A percentile compares a stretch with the other conserved stretches of the same genome.
Evolutionary conservation across 306 rosid species (phyloP).

Genomic region (Benincasa hispida): DNA sequence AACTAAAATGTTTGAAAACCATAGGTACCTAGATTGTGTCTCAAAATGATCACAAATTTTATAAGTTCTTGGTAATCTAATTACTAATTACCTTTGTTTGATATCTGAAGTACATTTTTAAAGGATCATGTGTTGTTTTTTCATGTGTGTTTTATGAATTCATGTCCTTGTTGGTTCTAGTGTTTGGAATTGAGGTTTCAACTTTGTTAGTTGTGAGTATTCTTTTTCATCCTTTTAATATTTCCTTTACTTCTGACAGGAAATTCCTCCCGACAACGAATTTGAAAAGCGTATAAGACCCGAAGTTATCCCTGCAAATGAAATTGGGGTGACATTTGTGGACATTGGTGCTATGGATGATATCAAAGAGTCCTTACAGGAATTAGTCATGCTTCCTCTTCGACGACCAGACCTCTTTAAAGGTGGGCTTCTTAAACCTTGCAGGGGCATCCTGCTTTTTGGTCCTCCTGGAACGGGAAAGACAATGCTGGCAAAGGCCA

Average conservation of each 20-base stretch:
- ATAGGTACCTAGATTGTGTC: neutral
- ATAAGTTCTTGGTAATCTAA: neutral
- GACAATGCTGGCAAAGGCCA: slow-evolving; percentile 66
- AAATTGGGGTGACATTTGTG: slow-evolving; percentile 55
- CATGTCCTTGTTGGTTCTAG: neutral
- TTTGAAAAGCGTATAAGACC: slow-evolving; percentile 58
- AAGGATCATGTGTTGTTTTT: neutral
- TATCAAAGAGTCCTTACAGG: slow-evolving; percentile 57
- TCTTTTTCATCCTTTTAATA: neutral
- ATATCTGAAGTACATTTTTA: neutral
- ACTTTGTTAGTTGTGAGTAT: neutral
- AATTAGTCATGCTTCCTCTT: slow-evolving; percentile 60
- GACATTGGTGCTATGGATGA: slow-evolving; percentile 57
- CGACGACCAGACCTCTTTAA: slow-evolving; percentile 58
- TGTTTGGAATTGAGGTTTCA: neutral
- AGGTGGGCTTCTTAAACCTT: slow-evolving; percentile 54
- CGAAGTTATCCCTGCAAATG: slow-evolving; percentile 54
- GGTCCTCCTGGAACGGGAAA: slow-evolving; percentile 73
- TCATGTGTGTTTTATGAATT: neutral
- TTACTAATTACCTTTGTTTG: neutral
- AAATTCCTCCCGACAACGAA: slow-evolving; percentile 51
- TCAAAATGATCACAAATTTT: neutral
- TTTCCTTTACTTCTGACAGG: slow-evolving; percentile 20
- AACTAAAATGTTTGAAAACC: neutral
- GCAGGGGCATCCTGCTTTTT: slow-evolving; percentile 53